Percentiles rank a stretch among this genome's conserved stretches.
Conservation (phyloP, 306 rosid genomes). For the Cucumis melo region DNA sequence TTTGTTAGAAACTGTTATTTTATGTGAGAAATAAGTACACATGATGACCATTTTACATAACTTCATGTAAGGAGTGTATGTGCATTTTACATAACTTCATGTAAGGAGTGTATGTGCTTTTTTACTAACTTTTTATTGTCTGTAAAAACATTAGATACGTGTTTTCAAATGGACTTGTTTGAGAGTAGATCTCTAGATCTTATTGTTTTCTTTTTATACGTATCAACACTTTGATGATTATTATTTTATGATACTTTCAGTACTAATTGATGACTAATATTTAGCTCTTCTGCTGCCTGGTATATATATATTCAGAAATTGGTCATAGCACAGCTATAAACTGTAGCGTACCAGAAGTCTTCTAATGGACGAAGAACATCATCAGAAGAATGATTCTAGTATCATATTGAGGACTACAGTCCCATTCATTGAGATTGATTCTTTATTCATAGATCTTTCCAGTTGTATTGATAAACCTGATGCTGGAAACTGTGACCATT, state of each 20-base stretch:
- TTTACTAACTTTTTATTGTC: background rate
- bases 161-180: background rate
- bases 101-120: background rate
- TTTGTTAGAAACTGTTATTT: background rate
- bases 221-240: background rate
- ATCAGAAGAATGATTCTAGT: conserved; percentile 17
- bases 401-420: conserved; percentile 34
- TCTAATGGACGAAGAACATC: conserved; percentile 20
- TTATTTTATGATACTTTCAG: background rate
- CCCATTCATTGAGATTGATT: conserved; percentile 56
- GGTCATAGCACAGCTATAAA: background rate
- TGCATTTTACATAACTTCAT: background rate
- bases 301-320: background rate
- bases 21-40: conserved; percentile 3
- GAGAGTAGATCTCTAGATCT: background rate
- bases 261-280: background rate
- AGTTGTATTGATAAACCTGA: conserved; percentile 31
- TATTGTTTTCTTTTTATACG: background rate
- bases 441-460: conserved; percentile 71
- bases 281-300: background rate
- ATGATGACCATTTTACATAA: background rate
- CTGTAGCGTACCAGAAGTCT: conserved; percentile 8
- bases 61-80: background rate
- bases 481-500: conserved; percentile 65
- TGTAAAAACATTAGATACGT: background rate